Evolutionary conservation across 2,329 filamentous ascomycete species (phyloP), one percentile per base, ranked within the genome.

Genomic region (Canariomyces notabilis): DNA sequence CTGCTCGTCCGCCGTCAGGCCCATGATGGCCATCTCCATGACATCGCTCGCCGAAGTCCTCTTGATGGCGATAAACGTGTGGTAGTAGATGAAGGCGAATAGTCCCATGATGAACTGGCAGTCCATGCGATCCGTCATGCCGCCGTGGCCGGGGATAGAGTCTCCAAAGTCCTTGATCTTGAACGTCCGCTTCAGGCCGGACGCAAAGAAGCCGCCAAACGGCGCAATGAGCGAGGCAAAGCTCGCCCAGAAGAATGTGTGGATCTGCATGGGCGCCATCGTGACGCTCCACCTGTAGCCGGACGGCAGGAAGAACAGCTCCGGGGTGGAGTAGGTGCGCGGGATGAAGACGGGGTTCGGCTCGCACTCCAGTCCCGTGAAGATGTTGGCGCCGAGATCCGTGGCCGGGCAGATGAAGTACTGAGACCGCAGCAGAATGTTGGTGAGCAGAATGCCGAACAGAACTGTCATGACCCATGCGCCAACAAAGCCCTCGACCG

Each of bases 51-150:
- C 83, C 46, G 77, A 89, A 32, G 86, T 82, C 67, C 91, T 89
- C 74, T 95, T 82, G 6, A 89, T 76, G 4, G 90, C 90, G 61
- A 98, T 91, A 66, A 98, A 98, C 61, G 87, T 93, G 66, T 96
- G 90, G 70, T 94, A 98, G 71, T 98, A 98, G 79, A 98, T 90
- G 73, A 89, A 97, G 14, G 91, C 82, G 61, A 98, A 97, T 69
- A 95, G 93, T 7, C 93, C 93, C 93, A 98, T 98, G 73, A 97
- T 97, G 71, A 98, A 98, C 64, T 98, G 93, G 67, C 93, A 98
- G 64, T 98, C 93, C 91, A 98, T 97, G 52, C 93, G 87, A 65
- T 98, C 93, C 14, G 93, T 98, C 72, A 98, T 97, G 58, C 93
- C 93, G 51, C 93, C 93, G 61, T 98, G 93, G 18, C 93, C 93